Conservation (phyloP, 805 yeast species). For the Wickerhamomyces alni region DNA sequence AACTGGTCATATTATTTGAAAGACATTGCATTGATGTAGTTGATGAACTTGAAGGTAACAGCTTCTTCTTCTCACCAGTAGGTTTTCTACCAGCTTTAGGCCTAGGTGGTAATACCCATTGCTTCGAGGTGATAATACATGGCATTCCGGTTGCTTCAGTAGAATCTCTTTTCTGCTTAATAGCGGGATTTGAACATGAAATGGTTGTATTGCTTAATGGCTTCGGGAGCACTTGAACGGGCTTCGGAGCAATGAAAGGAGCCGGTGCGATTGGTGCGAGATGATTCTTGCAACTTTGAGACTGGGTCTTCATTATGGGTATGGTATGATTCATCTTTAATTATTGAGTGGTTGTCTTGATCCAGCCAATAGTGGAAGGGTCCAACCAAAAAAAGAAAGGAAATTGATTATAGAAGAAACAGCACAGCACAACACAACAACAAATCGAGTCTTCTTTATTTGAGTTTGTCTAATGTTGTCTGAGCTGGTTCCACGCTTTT, state of each 20-base stretch:
- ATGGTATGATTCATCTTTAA: slow-evolving; percentile 2
- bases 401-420: no score
- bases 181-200: slow-evolving; percentile 3
- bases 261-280: slow-evolving; percentile 16
- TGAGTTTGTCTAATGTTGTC: no score
- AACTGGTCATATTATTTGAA: background rate
- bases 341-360: no score
- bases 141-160: slow-evolving; percentile 4
- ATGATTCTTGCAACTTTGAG: slow-evolving; percentile 9
- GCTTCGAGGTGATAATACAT: slow-evolving; percentile 48
- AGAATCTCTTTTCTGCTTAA: background rate
- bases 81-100: slow-evolving; percentile 70
- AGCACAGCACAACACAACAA: no score
- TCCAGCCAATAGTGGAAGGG: no score
- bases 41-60: slow-evolving; percentile 2
- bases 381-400: no score
- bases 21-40: slow-evolving; percentile 1
- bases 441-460: no score
- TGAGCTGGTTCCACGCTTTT: no score
- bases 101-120: slow-evolving; percentile 80
- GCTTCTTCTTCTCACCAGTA: slow-evolving; percentile 10
- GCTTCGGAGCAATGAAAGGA: slow-evolving; percentile 15
- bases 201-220: slow-evolving; percentile 3
- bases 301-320: slow-evolving; percentile 11
- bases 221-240: slow-evolving; percentile 18